Conservation (phyloP, 371 early-diverging fungal species). For the Zychaea mexicana region DNA sequence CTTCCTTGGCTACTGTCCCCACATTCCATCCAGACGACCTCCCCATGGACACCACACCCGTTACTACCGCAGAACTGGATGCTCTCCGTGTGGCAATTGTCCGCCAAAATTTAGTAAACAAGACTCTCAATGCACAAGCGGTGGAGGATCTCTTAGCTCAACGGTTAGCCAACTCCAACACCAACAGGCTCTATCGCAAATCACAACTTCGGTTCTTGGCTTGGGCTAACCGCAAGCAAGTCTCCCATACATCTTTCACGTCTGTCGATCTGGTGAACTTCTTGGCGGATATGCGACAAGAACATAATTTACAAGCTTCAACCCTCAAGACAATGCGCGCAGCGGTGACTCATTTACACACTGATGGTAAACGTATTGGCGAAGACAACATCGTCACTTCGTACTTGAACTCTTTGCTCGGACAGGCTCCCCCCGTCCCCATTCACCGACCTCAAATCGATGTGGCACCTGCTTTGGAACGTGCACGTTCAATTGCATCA, state of each 20-base stretch:
- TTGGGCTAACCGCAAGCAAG: background rate
- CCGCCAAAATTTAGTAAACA: background rate
- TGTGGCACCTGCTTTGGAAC: slow-evolving; percentile 1
- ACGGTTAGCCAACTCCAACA: background rate
- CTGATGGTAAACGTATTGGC: background rate
- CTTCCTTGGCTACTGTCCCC: background rate
- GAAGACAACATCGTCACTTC: background rate
- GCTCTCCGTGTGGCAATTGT: slow-evolving; percentile 1
- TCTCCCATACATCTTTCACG: background rate
- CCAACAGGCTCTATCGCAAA: background rate
- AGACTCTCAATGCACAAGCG: background rate
- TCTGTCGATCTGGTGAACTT: background rate
- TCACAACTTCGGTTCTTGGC: background rate
- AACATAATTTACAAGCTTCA: background rate
- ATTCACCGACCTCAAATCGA: background rate
- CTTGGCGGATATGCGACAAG: background rate
- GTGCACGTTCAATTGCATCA: background rate
- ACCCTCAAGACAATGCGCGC: background rate
- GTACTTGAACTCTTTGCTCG: background rate
- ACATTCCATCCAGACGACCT: background rate
- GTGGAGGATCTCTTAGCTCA: background rate
- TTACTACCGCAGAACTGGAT: slow-evolving; percentile 3
- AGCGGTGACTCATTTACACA: background rate
- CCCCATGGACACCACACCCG: background rate
- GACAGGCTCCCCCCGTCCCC: background rate